phyloP scores from a whole-genome alignment of 208 protist species.

The Acanthamoeba culbertsoni region DNA sequence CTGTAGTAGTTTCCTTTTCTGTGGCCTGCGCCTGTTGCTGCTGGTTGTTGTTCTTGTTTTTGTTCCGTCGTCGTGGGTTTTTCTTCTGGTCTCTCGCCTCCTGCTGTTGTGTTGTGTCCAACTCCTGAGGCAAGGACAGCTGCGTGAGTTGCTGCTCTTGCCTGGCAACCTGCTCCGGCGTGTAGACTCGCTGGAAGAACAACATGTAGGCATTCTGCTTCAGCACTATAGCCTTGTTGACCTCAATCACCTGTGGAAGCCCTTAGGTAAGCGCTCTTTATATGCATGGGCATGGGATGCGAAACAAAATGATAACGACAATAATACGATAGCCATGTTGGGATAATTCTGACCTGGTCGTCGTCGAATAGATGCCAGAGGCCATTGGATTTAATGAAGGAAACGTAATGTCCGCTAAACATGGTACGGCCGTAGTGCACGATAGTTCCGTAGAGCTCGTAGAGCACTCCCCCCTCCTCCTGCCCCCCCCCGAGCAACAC shows the following conservation, averaged over 20 bases:
- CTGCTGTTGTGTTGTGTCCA: neutral
- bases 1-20: neutral
- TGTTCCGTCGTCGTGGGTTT: neutral
- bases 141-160: neutral
- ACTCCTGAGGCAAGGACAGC: neutral
- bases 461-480: slow-evolving; percentile 32
- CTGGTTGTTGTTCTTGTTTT: neutral
- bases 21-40: neutral
- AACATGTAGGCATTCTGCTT: slow-evolving; percentile 68
- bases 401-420: slow-evolving; percentile 63
- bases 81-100: neutral
- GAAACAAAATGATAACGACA: too few relatives aligned
- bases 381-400: slow-evolving; percentile 58
- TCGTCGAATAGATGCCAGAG: slow-evolving; percentile 63
- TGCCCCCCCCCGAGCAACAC: neutral
- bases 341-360: slow-evolving; percentile 9
- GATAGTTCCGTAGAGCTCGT: slow-evolving; percentile 62
- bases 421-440: slow-evolving; percentile 64
- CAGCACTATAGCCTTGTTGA: slow-evolving; percentile 56
- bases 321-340: too few relatives aligned
- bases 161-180: slow-evolving; percentile 17
- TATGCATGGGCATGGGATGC: too few relatives aligned
- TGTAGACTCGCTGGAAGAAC: slow-evolving; percentile 46
- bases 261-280: too few relatives aligned
- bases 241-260: neutral